A percentile compares a stretch with the other conserved stretches of the same genome.
phyloP scores from a whole-genome alignment of 495 filamentous ascomycete genomes.

The Rhypophila decipiens region DNA sequence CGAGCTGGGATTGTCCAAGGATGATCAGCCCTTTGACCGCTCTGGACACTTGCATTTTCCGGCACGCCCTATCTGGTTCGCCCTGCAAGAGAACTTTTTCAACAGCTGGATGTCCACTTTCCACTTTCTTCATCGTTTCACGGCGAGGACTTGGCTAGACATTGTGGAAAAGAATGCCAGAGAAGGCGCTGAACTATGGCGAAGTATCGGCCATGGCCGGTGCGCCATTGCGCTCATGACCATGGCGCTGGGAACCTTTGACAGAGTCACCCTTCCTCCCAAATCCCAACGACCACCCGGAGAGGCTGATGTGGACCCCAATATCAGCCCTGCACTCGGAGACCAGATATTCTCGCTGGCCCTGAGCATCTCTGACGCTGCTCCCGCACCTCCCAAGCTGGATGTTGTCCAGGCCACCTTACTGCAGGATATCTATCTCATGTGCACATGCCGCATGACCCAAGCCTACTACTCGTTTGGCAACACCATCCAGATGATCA shows the following conservation, averaged over 20 bases:
- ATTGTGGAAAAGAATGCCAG: constrained; percentile 10
- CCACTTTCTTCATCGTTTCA: constrained; percentile 18
- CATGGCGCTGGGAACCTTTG: constrained; percentile 18
- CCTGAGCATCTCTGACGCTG: constrained; percentile 9
- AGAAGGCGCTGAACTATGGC: constrained; percentile 3
- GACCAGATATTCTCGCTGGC: constrained; percentile 14
- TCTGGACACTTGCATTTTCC: constrained; percentile 4
- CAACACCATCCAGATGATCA: constrained; percentile 17
- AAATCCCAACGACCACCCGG: background rate
- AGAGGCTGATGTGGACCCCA: background rate
- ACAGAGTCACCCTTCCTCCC: background rate
- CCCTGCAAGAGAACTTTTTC: constrained; percentile 14
- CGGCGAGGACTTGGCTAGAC: constrained; percentile 12
- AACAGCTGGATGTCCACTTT: constrained; percentile 17
- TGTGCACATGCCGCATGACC: constrained; percentile 16
- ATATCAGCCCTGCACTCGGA: constrained; percentile 13
- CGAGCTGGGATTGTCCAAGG: background rate
- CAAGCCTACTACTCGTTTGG: constrained; percentile 23
- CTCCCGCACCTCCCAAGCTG: constrained; percentile 11
- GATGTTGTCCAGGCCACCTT: constrained; percentile 21
- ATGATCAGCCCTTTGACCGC: constrained; percentile 16
- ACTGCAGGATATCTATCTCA: constrained; percentile 19
- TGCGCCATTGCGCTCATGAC: constrained; percentile 19
- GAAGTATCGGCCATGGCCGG: constrained; percentile 12
- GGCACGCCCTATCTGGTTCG: constrained; percentile 2